Evolutionary conservation across 2,329 filamentous ascomycete species (phyloP), one percentile per base, ranked within the genome.

Genomic region (Curvularia spicifera): DNA sequence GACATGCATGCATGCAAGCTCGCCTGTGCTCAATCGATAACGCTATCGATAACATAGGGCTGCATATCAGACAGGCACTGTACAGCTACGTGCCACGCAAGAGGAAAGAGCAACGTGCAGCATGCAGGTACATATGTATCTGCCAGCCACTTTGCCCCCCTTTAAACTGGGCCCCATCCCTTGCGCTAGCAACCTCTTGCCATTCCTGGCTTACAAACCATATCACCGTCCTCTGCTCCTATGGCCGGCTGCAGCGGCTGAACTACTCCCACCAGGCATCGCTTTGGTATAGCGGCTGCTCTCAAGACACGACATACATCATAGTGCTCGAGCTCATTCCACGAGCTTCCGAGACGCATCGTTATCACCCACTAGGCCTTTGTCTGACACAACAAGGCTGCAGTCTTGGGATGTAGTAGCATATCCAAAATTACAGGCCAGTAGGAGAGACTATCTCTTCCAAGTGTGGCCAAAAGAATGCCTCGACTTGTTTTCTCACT

Each of bases 1-100:
- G 46, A 39, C 33, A 33, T 22, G 46, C 33, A 39, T 39, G 28
- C 15, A 26, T 44, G 42, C 42, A 44, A 8, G 46, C 46, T 26
- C 33, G 31, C 13, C 46, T 49, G 7, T 9, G 18, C 33, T 40
- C 47, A 50, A 50, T 50, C 47, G 47, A 50, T 50, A 50, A 40
- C 47, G 40, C 47, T 29, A 50, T 50, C 47, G 47, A 50, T 50
- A 50, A 50, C 15, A 20, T 50, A 50, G 35, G 47, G 47, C 47
- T 50, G 47, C 47, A 50, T 47, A 33, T 47, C 44, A 33, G 9
- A 43, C 9, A 26, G 22, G 12, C 9, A 12, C 20, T 26, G 39
- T 18, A 12, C 28, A 10, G 28, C 28, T 33, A 24, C 9, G 12
- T 42, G 39, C 39, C 9, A 22, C 39, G 26, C 31, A 33, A 33